Evolutionary conservation across 176 grass and related monocot genomes (phyloP).

Genomic region (Rhynchospora pubera): DNA sequence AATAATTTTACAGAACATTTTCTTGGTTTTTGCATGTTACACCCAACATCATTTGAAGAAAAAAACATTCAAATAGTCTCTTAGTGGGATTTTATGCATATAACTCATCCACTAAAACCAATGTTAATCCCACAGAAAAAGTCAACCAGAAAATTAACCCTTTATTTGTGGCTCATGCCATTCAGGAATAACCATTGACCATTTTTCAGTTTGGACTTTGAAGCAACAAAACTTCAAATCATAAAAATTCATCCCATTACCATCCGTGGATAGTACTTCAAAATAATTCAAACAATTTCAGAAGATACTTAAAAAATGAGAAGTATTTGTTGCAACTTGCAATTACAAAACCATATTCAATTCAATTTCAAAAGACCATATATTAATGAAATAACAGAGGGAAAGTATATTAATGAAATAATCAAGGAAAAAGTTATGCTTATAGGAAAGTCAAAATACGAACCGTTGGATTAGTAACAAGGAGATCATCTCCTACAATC

Average conservation of each 20-base stretch:
- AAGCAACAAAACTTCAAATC: neutral
- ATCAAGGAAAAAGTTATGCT: neutral
- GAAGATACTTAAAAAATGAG: neutral
- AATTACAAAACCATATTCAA: neutral
- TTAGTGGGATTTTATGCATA: neutral
- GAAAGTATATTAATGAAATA: neutral
- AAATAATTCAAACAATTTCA: neutral
- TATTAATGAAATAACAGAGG: neutral
- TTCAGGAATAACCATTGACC: neutral
- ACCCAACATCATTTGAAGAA: neutral
- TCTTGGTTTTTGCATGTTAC: too few species aligned
- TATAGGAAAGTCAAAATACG: neutral
- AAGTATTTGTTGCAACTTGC: neutral
- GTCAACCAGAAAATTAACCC: neutral
- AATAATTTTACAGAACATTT: too few species aligned
- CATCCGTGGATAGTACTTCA: neutral
- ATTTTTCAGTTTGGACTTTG: neutral
- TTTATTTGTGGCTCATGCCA: neutral
- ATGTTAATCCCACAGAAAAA: neutral
- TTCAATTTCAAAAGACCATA: neutral
- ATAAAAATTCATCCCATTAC: neutral
- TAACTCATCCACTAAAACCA: neutral
- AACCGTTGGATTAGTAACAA: constrained; percentile 93
- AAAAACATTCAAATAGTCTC: neutral
- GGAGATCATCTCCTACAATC: constrained; percentile 93